phyloP scores from a whole-genome alignment of 495 filamentous ascomycete species.

The Astrocystis sublimbata region DNA sequence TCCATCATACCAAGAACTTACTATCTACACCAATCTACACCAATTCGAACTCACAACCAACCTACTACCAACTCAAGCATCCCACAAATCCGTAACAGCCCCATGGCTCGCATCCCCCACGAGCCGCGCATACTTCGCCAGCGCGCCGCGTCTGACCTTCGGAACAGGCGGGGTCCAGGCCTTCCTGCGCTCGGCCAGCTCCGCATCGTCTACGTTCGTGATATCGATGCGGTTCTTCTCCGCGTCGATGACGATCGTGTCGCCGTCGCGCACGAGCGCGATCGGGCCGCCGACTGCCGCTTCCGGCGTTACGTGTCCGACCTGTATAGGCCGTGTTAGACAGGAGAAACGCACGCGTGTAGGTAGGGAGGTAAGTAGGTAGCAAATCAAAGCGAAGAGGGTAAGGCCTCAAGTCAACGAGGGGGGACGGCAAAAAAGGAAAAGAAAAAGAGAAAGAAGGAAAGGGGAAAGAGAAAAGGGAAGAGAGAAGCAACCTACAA shows the following conservation, averaged over 20 bases:
- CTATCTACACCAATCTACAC: neutral
- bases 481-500: slow-evolving; percentile 53
- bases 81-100: slow-evolving; percentile 53
- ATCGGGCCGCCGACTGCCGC: slow-evolving; percentile 81
- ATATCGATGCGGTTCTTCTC: slow-evolving; percentile 72
- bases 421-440: too few species aligned
- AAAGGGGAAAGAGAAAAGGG: neutral
- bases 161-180: slow-evolving; percentile 73
- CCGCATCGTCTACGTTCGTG: slow-evolving; percentile 63
- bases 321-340: too few species aligned
- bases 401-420: too few species aligned
- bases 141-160: slow-evolving; percentile 77
- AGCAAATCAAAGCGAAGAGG: too few species aligned
- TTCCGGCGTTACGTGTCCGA: slow-evolving; percentile 87
- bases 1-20: too few species aligned
- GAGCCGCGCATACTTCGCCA: slow-evolving; percentile 83
- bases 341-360: too few species aligned
- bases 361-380: too few species aligned
- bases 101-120: slow-evolving; percentile 58
- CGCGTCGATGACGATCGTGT: slow-evolving; percentile 84
- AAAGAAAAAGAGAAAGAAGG: neutral
- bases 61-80: neutral
- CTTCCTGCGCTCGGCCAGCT: slow-evolving; percentile 65
- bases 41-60: neutral
- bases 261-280: slow-evolving; percentile 76